Conservation (phyloP, 176 grass and related monocot species). For the Poa annua region DNA sequence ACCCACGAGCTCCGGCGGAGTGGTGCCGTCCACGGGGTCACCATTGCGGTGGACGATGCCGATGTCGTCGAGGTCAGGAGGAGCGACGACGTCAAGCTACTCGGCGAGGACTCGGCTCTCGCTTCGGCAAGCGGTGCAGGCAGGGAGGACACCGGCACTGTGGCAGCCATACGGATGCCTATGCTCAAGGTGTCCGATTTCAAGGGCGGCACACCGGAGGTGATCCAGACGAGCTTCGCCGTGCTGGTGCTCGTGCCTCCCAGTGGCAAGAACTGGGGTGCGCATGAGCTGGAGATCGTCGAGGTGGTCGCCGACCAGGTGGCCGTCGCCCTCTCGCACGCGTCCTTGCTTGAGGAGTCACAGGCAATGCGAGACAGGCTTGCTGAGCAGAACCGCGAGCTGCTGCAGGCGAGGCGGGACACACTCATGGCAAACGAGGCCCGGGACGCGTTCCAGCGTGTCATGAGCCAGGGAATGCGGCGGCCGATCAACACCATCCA, state of each 20-base stretch:
- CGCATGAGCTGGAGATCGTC: constrained; percentile 74
- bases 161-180: constrained; percentile 82
- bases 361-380: constrained; percentile 66
- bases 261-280: constrained; percentile 53
- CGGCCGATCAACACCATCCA: constrained; percentile 60
- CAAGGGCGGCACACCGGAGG: constrained; percentile 67
- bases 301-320: constrained; percentile 90
- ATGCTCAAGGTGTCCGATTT: constrained; percentile 80
- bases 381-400: constrained; percentile 68
- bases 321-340: constrained; percentile 77
- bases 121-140: constrained; percentile 54
- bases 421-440: constrained; percentile 65
- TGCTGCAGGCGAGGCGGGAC: constrained; percentile 57
- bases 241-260: constrained; percentile 77
- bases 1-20: constrained; percentile 66
- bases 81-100: constrained; percentile 66
- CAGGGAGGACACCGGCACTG: constrained; percentile 51
- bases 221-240: constrained; percentile 70
- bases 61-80: constrained; percentile 62
- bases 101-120: constrained; percentile 53
- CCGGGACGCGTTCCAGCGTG: constrained; percentile 56
- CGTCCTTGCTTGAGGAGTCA: constrained; percentile 76
- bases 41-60: constrained; percentile 40
- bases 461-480: constrained; percentile 68
- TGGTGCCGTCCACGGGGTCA: background rate